Evolutionary conservation across 192 early-diverging fungal genomes (phyloP).

Genomic region (Funneliformis mosseae): DNA sequence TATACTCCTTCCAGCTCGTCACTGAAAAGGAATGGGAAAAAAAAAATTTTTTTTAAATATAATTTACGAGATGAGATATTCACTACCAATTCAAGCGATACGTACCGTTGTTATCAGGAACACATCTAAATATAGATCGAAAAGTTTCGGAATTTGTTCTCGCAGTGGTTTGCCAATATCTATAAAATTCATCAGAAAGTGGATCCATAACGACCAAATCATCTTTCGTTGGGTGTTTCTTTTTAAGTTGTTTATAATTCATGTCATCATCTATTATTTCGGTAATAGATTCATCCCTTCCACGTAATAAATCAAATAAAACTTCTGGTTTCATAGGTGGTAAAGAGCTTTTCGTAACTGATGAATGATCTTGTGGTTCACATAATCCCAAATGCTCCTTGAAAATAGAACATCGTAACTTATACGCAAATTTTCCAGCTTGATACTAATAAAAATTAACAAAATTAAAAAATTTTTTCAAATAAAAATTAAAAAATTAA

Average conservation of each 20-base stretch:
- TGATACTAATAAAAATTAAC: slow-evolving; percentile 52
- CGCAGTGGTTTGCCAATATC: slow-evolving; percentile 65
- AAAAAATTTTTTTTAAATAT: background rate
- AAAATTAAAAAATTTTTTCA: background rate
- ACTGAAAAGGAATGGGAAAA: slow-evolving; percentile 37
- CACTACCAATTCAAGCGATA: background rate
- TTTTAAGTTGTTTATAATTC: background rate
- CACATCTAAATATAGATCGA: slow-evolving; percentile 79
- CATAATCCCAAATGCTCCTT: slow-evolving; percentile 84
- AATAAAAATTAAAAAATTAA: background rate
- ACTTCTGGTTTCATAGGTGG: slow-evolving; percentile 37
- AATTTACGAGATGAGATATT: background rate
- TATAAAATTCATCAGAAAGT: slow-evolving; percentile 64
- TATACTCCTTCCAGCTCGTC: slow-evolving; percentile 44
- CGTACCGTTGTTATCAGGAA: slow-evolving; percentile 80
- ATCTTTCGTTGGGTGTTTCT: slow-evolving; percentile 35
- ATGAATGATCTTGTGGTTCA: slow-evolving; percentile 44
- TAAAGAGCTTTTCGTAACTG: slow-evolving; percentile 40
- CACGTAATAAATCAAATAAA: background rate
- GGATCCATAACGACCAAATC: slow-evolving; percentile 68
- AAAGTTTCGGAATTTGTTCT: slow-evolving; percentile 67
- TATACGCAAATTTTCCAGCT: slow-evolving; percentile 71
- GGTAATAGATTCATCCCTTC: background rate
- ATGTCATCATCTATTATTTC: background rate
- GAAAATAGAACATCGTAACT: slow-evolving; percentile 72